A percentile compares a stretch with the other conserved stretches of the same genome.
Evolutionary conservation across 257 asterid species (phyloP).

Genomic region (Oldenlandia corymbosa): DNA sequence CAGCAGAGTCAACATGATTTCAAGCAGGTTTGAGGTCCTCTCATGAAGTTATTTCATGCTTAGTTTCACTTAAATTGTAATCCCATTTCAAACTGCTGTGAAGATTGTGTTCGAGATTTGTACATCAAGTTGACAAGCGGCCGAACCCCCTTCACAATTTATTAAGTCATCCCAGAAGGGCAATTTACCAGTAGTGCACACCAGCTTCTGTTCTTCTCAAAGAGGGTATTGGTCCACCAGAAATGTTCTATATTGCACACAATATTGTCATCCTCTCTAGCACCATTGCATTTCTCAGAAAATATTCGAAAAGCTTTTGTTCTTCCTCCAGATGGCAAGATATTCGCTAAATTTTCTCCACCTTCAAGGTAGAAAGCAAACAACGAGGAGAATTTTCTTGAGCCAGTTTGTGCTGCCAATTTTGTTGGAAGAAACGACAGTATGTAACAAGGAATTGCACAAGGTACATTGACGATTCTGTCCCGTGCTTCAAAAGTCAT

Average conservation of each 20-base stretch:
- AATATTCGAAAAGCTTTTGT: not conserved
- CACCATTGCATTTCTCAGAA: conserved; percentile 10
- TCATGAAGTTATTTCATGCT: too few relatives aligned
- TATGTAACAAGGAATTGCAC: conserved; percentile 1
- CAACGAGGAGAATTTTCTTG: not conserved
- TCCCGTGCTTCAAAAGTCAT: not conserved
- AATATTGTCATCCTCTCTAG: conserved; percentile 4
- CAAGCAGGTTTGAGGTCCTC: not conserved
- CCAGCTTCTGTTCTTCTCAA: not conserved
- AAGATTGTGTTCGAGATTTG: not conserved
- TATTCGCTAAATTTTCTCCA: not conserved
- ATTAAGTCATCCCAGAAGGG: not conserved
- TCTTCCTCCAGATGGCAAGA: not conserved
- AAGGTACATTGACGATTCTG: conserved; percentile 11
- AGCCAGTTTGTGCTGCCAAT: conserved; percentile 8
- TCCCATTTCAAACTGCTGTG: too few relatives aligned
- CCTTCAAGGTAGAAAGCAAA: conserved; percentile 1
- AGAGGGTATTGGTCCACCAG: conserved; percentile 3
- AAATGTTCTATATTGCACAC: not conserved
- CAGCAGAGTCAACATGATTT: not conserved
- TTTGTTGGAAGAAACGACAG: conserved; percentile 4
- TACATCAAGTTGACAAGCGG: conserved; percentile 4
- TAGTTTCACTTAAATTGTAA: too few relatives aligned
- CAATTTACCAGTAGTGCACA: not conserved
- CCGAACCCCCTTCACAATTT: conserved; percentile 2